A percentile compares a stretch with the other conserved stretches of the same genome.
These are phyloP conservation scores for Irineochytrium annulatum DNA, from an alignment of 192 early-diverging fungal species.

Conservation along the genomic window DNA sequence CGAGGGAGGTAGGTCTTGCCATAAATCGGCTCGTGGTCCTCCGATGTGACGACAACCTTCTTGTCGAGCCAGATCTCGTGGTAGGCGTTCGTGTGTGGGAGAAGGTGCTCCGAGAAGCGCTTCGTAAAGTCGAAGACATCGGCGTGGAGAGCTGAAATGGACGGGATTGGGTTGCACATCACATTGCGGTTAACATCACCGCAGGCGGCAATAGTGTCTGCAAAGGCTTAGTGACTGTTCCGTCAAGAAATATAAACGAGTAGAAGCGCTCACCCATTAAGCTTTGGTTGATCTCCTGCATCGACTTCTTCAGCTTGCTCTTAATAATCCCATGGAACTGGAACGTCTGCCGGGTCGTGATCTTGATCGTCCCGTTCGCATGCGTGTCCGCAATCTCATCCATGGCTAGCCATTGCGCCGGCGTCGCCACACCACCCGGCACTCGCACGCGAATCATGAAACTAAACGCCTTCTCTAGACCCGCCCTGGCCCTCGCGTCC, in stretches of 20 bases:
- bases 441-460: slow-evolving; percentile 97
- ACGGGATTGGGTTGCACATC: slow-evolving; percentile 86
- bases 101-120: slow-evolving; percentile 70
- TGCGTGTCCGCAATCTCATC: slow-evolving; percentile 80
- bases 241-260: slow-evolving; percentile 3
- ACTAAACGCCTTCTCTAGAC: slow-evolving; percentile 86
- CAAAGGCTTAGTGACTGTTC: background rate
- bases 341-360: slow-evolving; percentile 96
- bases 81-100: slow-evolving; percentile 85
- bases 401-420: slow-evolving; percentile 91
- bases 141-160: slow-evolving; percentile 71
- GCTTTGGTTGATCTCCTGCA: slow-evolving; percentile 87
- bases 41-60: slow-evolving; percentile 74
- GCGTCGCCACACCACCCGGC: slow-evolving; percentile 84
- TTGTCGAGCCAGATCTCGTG: slow-evolving; percentile 98
- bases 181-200: slow-evolving; percentile 98
- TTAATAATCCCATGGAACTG: slow-evolving; percentile 96
- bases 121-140: slow-evolving; percentile 71
- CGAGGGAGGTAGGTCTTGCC: slow-evolving; percentile 89
- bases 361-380: slow-evolving; percentile 87
- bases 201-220: slow-evolving; percentile 92
- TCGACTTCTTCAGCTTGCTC: slow-evolving; percentile 78
- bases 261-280: slow-evolving; percentile 51
- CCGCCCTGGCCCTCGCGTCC: slow-evolving; percentile 74
- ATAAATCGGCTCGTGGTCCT: slow-evolving; percentile 89